A percentile compares a stretch with the other conserved stretches of the same genome.
Evolutionary conservation across 345 rosid species (phyloP).

Genomic region (Euphorbia pulcherrima): DNA sequence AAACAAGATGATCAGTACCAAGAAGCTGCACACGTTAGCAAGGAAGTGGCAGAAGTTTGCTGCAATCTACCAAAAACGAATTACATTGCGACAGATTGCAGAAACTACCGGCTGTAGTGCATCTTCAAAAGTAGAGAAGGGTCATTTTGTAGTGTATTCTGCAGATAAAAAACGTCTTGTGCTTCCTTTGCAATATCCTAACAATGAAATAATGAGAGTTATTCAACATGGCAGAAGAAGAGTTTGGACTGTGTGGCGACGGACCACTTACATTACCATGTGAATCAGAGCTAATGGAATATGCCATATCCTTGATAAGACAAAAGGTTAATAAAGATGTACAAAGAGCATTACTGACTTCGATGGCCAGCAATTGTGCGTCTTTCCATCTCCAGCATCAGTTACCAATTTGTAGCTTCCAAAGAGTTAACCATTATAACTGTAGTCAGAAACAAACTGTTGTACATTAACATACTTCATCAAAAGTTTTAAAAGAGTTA

Average conservation of each 20-base stretch:
- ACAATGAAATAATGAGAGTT: slow-evolving; percentile 1
- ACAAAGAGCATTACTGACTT: neutral
- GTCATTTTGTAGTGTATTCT: neutral
- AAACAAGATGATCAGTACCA: no score
- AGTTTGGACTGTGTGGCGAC: neutral
- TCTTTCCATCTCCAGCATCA: neutral
- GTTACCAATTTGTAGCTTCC: neutral
- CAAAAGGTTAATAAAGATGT: neutral
- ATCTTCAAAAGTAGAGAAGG: neutral
- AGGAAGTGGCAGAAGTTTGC: slow-evolving; percentile 12
- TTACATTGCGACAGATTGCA: neutral
- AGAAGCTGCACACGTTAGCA: slow-evolving; percentile 5
- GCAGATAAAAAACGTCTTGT: neutral
- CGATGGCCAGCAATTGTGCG: neutral
- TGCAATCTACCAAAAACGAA: slow-evolving; percentile 1
- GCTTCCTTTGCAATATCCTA: neutral
- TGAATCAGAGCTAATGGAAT: neutral
- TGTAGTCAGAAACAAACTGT: neutral
- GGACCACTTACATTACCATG: neutral
- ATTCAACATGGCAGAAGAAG: neutral
- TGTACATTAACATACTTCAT: neutral
- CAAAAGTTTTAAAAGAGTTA: no score
- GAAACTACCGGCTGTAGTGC: neutral
- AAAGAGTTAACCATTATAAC: neutral
- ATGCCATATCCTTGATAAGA: neutral